Evolutionary conservation across 1,284 basidiomycete genomes (phyloP).

Genomic region (Moesziomyces parantarcticus): DNA sequence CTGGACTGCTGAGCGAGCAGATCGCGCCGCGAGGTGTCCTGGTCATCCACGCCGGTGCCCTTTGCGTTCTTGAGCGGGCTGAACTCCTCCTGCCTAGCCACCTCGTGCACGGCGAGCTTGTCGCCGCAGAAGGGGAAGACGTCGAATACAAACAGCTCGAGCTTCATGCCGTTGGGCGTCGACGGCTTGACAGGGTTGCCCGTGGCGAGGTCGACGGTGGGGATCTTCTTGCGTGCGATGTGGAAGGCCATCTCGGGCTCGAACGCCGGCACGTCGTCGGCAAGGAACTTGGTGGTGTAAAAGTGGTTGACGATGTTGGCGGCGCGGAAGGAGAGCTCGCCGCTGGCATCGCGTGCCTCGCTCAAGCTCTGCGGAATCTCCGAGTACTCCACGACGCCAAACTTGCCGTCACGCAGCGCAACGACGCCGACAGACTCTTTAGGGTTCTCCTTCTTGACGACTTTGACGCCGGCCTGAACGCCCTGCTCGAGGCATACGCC

Average conservation of each 20-base stretch:
- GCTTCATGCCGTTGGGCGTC: slow-evolving; percentile 98
- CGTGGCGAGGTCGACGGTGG: slow-evolving; percentile 74
- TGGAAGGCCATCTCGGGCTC: slow-evolving; percentile 93
- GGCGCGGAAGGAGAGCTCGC: slow-evolving; percentile 82
- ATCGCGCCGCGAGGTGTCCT: slow-evolving; percentile 88
- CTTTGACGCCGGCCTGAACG: slow-evolving; percentile 92
- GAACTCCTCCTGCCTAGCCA: slow-evolving; percentile 88
- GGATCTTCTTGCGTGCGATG: slow-evolving; percentile 97
- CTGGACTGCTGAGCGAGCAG: slow-evolving; percentile 87
- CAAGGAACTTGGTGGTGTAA: slow-evolving; percentile 89
- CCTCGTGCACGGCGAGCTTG: slow-evolving; percentile 85
- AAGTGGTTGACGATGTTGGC: slow-evolving; percentile 99
- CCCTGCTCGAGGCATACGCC: slow-evolving; percentile 88
- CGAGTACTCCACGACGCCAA: slow-evolving; percentile 95
- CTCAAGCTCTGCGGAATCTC: slow-evolving; percentile 91
- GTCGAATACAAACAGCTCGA: slow-evolving; percentile 98
- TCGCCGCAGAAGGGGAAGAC: slow-evolving; percentile 89
- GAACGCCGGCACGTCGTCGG: slow-evolving; percentile 78
- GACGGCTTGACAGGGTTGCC: slow-evolving; percentile 77
- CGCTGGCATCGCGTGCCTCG: slow-evolving; percentile 77
- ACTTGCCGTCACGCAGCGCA: slow-evolving; percentile 82
- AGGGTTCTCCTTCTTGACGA: slow-evolving; percentile 88
- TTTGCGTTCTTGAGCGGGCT: slow-evolving; percentile 97
- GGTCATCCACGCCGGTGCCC: slow-evolving; percentile 90
- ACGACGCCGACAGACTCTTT: slow-evolving; percentile 95